phyloP scores from a whole-genome alignment of 2,329 filamentous ascomycete species.

The Colletotrichum nymphaeae region DNA sequence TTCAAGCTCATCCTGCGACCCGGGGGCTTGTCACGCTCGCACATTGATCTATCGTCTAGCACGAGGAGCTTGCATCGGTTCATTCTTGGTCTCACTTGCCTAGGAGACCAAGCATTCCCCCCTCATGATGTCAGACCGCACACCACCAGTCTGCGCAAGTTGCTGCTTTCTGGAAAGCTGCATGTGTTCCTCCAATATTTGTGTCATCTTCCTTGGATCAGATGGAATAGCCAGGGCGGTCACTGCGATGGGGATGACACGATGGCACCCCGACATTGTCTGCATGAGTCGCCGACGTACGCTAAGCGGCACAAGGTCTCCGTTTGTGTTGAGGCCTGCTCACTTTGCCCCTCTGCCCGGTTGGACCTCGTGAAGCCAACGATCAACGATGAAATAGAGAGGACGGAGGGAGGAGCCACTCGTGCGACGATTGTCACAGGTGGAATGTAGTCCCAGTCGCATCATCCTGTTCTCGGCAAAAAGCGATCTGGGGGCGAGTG shows the following conservation, averaged over 20 bases:
- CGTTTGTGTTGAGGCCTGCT: background rate
- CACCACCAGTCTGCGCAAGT: too few relatives aligned
- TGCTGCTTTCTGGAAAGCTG: background rate
- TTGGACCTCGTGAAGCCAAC: background rate
- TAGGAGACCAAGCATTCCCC: background rate
- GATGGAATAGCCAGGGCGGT: background rate
- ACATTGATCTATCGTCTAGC: background rate
- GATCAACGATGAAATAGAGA: background rate
- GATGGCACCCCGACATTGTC: background rate
- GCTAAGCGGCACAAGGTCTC: slow-evolving; percentile 4
- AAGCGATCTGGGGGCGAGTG: background rate
- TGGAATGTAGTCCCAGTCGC: background rate
- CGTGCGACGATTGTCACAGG: background rate
- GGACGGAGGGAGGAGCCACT: background rate
- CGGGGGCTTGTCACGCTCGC: background rate
- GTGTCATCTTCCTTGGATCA: background rate
- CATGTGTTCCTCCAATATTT: background rate
- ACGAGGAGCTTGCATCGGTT: background rate
- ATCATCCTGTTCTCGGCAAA: background rate
- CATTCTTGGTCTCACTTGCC: background rate
- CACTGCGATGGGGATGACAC: background rate
- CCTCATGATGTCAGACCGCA: background rate
- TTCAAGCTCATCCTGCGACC: background rate
- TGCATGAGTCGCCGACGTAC: slow-evolving; percentile 1
- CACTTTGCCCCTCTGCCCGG: background rate